These are phyloP conservation scores for Torulaspora microellipsoides DNA, from an alignment of 805 yeast genomes.

Conservation along the genomic window DNA sequence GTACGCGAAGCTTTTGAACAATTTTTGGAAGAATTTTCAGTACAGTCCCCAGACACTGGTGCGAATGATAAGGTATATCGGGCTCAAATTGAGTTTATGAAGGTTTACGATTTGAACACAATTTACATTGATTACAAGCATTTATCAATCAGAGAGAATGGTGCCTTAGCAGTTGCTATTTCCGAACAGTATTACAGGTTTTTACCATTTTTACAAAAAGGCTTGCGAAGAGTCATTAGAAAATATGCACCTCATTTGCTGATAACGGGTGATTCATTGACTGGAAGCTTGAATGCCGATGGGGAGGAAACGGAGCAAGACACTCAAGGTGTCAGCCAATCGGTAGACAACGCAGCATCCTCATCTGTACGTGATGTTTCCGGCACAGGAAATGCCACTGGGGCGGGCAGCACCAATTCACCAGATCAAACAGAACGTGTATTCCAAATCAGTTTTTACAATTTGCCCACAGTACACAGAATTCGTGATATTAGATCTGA, in stretches of 20 bases:
- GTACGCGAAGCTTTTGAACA: constrained; percentile 87
- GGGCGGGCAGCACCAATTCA: constrained; percentile 39
- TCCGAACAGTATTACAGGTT: constrained; percentile 90
- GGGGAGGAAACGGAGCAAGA: constrained; percentile 31
- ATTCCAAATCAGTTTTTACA: constrained; percentile 87
- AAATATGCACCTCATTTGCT: constrained; percentile 71
- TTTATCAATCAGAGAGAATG: constrained; percentile 67
- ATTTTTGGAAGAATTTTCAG: constrained; percentile 65
- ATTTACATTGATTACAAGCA: constrained; percentile 84
- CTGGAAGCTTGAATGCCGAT: constrained; percentile 15
- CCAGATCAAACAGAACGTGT: constrained; percentile 58
- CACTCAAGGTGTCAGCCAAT: constrained; percentile 9
- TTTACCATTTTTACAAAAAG: constrained; percentile 74
- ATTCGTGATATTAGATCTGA: constrained; percentile 89
- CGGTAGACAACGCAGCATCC: constrained; percentile 2
- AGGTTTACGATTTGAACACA: constrained; percentile 66
- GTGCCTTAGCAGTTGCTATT: constrained; percentile 84
- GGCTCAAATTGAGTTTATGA: constrained; percentile 78
- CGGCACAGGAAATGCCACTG: constrained; percentile 15
- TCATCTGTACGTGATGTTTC: constrained; percentile 6
- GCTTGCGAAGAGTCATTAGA: constrained; percentile 67
- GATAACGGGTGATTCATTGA: constrained; percentile 38
- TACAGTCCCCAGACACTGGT: constrained; percentile 32
- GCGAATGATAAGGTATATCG: constrained; percentile 57
- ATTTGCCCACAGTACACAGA: constrained; percentile 74